phyloP scores from a whole-genome alignment of 768 basidiomycete species.

The Leccinum uliginosum region DNA sequence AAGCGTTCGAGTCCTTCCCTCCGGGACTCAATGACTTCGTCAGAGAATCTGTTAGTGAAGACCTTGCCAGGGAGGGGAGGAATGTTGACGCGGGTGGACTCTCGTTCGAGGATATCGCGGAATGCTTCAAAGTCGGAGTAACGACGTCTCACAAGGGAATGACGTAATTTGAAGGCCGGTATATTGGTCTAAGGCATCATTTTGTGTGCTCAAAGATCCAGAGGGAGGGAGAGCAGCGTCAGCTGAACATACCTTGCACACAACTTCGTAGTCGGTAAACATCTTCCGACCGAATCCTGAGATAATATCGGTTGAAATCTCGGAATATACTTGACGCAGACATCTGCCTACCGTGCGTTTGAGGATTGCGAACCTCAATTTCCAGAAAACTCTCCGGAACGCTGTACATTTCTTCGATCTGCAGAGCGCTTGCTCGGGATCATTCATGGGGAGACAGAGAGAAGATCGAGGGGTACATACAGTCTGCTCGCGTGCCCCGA shows the following conservation, averaged over 20 bases:
- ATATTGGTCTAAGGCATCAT: constrained; percentile 78
- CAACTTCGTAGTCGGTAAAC: constrained; percentile 99
- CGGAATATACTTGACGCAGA: neutral
- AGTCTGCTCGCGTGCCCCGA: constrained; percentile 52
- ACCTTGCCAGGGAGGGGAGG: constrained; percentile 97
- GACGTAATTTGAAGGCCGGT: constrained; percentile 96
- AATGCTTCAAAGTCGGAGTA: constrained; percentile 97
- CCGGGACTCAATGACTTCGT: constrained; percentile 91
- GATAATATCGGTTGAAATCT: neutral
- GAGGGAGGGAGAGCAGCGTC: neutral
- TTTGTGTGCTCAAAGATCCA: constrained; percentile 2
- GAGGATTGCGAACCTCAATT: constrained; percentile 95
- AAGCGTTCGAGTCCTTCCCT: constrained; percentile 94
- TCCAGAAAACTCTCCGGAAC: constrained; percentile 96
- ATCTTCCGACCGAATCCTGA: constrained; percentile 92
- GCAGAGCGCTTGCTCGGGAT: constrained; percentile 32
- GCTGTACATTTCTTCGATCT: constrained; percentile 99
- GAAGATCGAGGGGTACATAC: constrained; percentile 31
- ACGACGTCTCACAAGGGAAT: constrained; percentile 81
- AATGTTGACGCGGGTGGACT: constrained; percentile 96
- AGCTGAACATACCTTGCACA: constrained; percentile 71
- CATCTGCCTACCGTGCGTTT: constrained; percentile 74
- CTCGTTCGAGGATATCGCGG: constrained; percentile 95
- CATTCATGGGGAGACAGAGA: constrained; percentile 21
- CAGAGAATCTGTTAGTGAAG: constrained; percentile 96